Conservation (phyloP, 192 early-diverging fungal genomes). For the Spinellus fusiger region DNA sequence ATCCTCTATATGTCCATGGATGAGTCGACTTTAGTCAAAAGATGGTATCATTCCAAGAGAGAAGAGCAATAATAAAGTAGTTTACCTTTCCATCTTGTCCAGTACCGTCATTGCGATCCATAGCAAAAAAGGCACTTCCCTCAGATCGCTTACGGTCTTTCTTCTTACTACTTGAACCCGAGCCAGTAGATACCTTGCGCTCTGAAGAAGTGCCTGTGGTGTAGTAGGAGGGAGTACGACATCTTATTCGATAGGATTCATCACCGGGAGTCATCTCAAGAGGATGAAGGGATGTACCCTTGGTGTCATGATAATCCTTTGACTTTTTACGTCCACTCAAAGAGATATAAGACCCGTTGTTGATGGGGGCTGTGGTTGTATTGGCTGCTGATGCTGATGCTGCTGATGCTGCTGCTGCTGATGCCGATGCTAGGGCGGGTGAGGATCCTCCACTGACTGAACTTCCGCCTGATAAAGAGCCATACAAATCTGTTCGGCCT, state of each 20-base stretch:
- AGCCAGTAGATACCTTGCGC: neutral
- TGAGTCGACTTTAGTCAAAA: neutral
- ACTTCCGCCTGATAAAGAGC: neutral
- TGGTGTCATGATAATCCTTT: constrained; percentile 15
- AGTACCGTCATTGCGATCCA: neutral
- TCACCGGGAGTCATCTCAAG: neutral
- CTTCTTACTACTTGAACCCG: neutral
- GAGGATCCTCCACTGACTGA: too few species aligned
- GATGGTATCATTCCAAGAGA: neutral
- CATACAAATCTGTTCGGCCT: constrained; percentile 19
- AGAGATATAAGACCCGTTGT: neutral
- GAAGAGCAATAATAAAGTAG: neutral
- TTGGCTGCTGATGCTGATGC: neutral
- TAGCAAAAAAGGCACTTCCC: constrained; percentile 6
- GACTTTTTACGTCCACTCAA: constrained; percentile 11
- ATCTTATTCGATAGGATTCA: neutral
- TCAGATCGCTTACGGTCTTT: constrained; percentile 4
- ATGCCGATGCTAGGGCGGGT: neutral
- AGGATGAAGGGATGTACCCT: neutral
- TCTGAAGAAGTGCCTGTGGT: neutral
- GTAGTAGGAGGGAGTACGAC: neutral
- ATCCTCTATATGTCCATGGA: neutral
- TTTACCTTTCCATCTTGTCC: constrained; percentile 5
- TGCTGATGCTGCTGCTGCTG: neutral
- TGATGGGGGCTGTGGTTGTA: neutral